phyloP scores from a whole-genome alignment of 108 stramenopile genomes.

The Fistulifera pelliculosa region DNA sequence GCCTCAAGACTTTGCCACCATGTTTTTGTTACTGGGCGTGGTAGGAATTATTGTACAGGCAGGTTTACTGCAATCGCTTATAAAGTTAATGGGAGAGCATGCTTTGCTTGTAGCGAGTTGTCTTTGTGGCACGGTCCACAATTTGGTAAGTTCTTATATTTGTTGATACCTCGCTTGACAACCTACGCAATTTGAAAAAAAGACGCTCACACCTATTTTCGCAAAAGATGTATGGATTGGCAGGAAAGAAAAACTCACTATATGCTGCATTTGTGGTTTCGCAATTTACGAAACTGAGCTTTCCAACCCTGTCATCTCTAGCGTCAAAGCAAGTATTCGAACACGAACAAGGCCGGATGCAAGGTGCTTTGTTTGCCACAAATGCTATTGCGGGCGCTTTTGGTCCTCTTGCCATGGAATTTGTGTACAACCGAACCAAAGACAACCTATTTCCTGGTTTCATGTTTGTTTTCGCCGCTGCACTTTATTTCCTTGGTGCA shows the following conservation, averaged over 20 bases:
- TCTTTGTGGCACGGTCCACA: constrained; percentile 44
- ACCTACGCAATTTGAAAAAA: no score
- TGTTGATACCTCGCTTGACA: no score
- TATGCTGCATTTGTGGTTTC: constrained; percentile 50
- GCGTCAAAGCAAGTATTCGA: constrained; percentile 51
- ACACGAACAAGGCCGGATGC: constrained; percentile 65
- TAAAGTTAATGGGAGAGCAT: constrained; percentile 46
- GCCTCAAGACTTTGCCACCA: constrained; percentile 49
- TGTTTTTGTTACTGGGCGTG: constrained; percentile 54
- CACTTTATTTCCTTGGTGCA: constrained; percentile 49
- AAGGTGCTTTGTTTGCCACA: constrained; percentile 65
- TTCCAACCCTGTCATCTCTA: constrained; percentile 61
- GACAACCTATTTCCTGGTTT: constrained; percentile 44
- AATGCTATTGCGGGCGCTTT: constrained; percentile 62
- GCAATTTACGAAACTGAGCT: constrained; percentile 54
- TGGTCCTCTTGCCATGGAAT: constrained; percentile 57
- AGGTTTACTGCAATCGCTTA: constrained; percentile 48
- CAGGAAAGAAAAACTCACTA: constrained; percentile 41
- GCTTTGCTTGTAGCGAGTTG: constrained; percentile 49
- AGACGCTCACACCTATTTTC: no score
- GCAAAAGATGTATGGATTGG: constrained; percentile 42
- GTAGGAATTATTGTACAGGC: constrained; percentile 61
- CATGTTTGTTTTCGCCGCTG: constrained; percentile 68
- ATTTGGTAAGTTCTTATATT: constrained; percentile 6
- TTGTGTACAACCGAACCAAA: constrained; percentile 56